Base-by-base conservation (phyloP, 495 filamentous ascomycete genomes). In the Penicillium diatomitis region DNA sequence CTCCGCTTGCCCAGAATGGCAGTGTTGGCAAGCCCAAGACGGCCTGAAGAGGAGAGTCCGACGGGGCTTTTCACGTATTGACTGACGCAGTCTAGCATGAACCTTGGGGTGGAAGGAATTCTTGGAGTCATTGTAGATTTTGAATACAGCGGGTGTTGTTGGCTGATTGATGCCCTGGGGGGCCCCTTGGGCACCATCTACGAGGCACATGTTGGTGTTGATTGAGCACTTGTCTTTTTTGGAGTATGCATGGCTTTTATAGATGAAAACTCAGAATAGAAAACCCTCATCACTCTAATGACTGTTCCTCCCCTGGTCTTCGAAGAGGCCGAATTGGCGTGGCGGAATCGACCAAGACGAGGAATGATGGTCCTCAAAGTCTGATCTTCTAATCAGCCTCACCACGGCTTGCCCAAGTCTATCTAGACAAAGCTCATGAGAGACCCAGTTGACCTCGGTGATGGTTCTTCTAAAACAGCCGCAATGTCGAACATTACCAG, bases 21-120 rank as follows among this genome's bases (percentile, higher is more conserved):
- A 38, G 51, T 11, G 62, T 53, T 4, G 57, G 55, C 30, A 72
- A 72, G 64, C 63, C 69, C 11, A 72, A 72, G 57, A 61, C 55
- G 54, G 67, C 67, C 39, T 72, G 20, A 64, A 54, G 51, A 46
- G 50, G 51, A 5, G 33, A 29, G 12, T 44, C 29, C 5, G 4
- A 32, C 20, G 61, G 57, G 57, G 20, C 20, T 20, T 20, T 20
- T 20, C 20, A 20, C 20, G 20, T 20, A 20, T 20, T 20, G 20
- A 20, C 20, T 20, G 20, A 20, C 20, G 20, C 20, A 20, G 20
- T 20, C 20, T 45, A 29, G 47, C 44, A 41, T 50, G 46, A 43
- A 43, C 27, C 45, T 32, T 37, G 38, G 20, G 33, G 8, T n/a
- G 28, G 8, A 39, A 41, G 41, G 38, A 11, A 32, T 38, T 39